phyloP scores from a whole-genome alignment of 1,284 basidiomycete genomes.

The Papiliotrema fonsecae region DNA sequence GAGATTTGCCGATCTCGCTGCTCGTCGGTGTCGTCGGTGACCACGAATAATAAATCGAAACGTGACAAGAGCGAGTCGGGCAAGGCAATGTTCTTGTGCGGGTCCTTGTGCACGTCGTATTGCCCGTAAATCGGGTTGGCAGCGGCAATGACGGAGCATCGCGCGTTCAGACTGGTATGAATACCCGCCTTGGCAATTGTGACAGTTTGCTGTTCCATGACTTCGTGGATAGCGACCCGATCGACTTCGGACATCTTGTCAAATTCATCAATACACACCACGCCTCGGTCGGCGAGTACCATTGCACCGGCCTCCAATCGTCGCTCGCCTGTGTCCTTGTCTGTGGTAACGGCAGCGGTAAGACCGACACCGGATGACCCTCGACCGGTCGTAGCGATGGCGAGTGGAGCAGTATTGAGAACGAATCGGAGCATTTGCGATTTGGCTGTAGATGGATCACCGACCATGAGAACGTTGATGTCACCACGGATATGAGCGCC shows the following conservation, averaged over 20 bases:
- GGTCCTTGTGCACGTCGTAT: slow-evolving; percentile 99
- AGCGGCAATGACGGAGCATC: slow-evolving; percentile 95
- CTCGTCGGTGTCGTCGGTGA: slow-evolving; percentile 97
- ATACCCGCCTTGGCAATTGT: slow-evolving; percentile 99
- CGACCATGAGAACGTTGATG: slow-evolving; percentile 99
- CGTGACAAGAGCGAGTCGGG: slow-evolving; percentile 97
- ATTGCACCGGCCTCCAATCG: slow-evolving; percentile 97
- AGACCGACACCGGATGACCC: slow-evolving; percentile 98
- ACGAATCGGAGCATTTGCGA: slow-evolving; percentile 96
- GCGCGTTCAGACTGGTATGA: slow-evolving; percentile 94
- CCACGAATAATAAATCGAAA: slow-evolving; percentile 97
- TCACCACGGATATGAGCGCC: slow-evolving; percentile 99
- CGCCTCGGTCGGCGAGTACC: slow-evolving; percentile 98
- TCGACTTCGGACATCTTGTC: slow-evolving; percentile 99
- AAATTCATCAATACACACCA: slow-evolving; percentile 99
- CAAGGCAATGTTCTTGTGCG: slow-evolving; percentile 96
- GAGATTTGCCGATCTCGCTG: slow-evolving; percentile 88
- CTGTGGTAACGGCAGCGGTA: slow-evolving; percentile 98
- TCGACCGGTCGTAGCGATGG: slow-evolving; percentile 96
- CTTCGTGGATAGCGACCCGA: slow-evolving; percentile 99
- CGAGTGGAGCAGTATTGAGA: slow-evolving; percentile 89
- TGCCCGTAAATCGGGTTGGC: slow-evolving; percentile 99
- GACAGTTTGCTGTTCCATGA: slow-evolving; percentile 99
- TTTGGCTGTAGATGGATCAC: slow-evolving; percentile 97
- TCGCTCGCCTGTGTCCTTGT: slow-evolving; percentile 95